Evolutionary conservation across 345 rosid genomes (phyloP), one percentile per base, ranked within the genome.

Genomic region (Populus simonii): DNA sequence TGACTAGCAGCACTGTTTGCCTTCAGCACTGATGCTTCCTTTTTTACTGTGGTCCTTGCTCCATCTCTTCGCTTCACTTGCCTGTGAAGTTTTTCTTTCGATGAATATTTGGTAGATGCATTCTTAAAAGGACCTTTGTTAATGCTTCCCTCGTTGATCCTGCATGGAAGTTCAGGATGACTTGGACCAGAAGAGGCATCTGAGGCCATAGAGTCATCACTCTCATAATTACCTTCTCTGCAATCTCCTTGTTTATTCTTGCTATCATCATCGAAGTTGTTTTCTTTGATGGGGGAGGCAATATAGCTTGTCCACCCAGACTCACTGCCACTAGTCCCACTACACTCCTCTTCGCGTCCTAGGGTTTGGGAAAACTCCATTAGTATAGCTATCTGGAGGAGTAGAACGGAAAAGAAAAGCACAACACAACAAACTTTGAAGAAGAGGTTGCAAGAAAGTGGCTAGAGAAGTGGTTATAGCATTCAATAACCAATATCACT

Each of bases 111-210:
- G 8, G 36, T 47, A 36, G 76, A 33, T 83, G 76, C 82, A 78
- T 82, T 82, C 86, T 85, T 82, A 76, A 22, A 72, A 51, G 49
- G 63, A 59, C 65, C 67, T 45, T 13, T 73, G 31, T 65, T 62
- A 70, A 27, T 67, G 18, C 65, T 72, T 67, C n/a, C 59, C 75
- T 76, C 63, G 49, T 27, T 76, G 74, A 59, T 78, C 71, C 67
- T 68, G 71, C 73, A 47, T 65, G 79, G 73, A 79, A 83, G 62
- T 75, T 88, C 80, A 4, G 39, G 86, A 63, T 81, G 88, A 63
- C 87, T 85, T 76, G 90, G 92, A 16, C 93, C 90, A 6, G 95
- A 91, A 25, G 93, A 89, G 53, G 95, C 95, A 78, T 91, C 95
- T 36, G 93, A 91, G 55, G 89, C 86, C 95, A 91, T 88, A 1